Evolutionary conservation across 352 stramenopile genomes (phyloP).

Genomic region (Phytopythium oedochilum): DNA sequence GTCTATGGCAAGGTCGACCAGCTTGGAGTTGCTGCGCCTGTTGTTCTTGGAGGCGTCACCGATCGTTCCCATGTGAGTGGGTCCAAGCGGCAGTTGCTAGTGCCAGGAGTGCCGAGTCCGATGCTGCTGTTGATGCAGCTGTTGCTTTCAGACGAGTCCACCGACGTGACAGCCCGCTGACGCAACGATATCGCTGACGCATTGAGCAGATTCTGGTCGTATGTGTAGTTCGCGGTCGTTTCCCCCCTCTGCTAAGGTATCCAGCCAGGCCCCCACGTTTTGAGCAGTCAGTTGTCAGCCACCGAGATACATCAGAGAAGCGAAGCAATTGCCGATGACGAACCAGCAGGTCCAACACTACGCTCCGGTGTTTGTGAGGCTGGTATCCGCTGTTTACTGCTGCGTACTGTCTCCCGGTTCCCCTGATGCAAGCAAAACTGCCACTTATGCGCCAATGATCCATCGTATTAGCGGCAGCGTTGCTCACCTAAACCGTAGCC

Average conservation of each 20-base stretch:
- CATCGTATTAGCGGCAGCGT: too few species aligned
- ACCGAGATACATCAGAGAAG: not conserved
- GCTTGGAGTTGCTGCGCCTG: not conserved
- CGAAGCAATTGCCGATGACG: not conserved
- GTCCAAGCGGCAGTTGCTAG: constrained; percentile 1
- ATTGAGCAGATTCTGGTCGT: constrained; percentile 54
- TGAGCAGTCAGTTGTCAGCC: too few species aligned
- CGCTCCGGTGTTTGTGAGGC: constrained; percentile 6
- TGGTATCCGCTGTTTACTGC: constrained; percentile 29
- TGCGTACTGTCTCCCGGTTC: constrained; percentile 51
- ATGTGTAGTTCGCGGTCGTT: constrained; percentile 25
- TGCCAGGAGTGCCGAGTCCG: not conserved
- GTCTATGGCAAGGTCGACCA: not conserved
- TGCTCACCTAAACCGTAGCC: constrained; percentile 43
- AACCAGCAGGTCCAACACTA: constrained; percentile 43
- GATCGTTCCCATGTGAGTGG: not conserved
- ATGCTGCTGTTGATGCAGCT: not conserved
- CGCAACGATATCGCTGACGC: constrained; percentile 50
- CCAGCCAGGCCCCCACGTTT: too few species aligned
- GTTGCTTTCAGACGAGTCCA: constrained; percentile 6
- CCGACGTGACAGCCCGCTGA: constrained; percentile 20
- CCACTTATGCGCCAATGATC: not conserved
- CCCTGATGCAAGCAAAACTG: constrained; percentile 12
- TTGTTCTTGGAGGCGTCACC: constrained; percentile 4
- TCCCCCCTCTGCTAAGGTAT: constrained; percentile 21